Evolutionary conservation across 2,329 filamentous ascomycete species (phyloP).

Genomic region (Reticulascus tulasneorum): DNA sequence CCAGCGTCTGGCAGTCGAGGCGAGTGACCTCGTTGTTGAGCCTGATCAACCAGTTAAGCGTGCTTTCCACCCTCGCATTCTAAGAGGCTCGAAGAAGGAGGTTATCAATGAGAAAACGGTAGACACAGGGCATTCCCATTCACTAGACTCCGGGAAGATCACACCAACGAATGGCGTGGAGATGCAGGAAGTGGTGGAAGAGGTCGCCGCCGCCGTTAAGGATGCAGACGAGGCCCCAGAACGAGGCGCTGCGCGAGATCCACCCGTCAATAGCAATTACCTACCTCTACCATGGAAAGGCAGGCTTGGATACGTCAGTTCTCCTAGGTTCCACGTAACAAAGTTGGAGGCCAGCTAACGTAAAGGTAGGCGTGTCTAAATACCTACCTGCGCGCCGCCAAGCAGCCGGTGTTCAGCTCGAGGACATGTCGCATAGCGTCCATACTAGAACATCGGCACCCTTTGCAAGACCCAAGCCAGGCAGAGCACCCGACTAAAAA

Average conservation of each 20-base stretch:
- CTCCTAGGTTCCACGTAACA: not conserved
- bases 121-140: slow-evolving; percentile 6
- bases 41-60: not conserved
- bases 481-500: slow-evolving; percentile 84
- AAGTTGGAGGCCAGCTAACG: slow-evolving; percentile 1
- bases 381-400: slow-evolving; percentile 80
- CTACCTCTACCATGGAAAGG: slow-evolving; percentile 90
- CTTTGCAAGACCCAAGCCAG: slow-evolving; percentile 68
- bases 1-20: slow-evolving; percentile 44
- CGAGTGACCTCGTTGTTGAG: slow-evolving; percentile 26
- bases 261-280: slow-evolving; percentile 77
- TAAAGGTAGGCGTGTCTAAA: slow-evolving; percentile 71
- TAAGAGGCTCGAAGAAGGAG: slow-evolving; percentile 2
- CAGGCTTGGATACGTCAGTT: slow-evolving; percentile 75
- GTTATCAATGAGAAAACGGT: slow-evolving; percentile 3
- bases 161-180: slow-evolving; percentile 18
- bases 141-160: slow-evolving; percentile 13
- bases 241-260: slow-evolving; percentile 49
- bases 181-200: slow-evolving; percentile 16
- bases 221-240: slow-evolving; percentile 21
- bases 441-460: slow-evolving; percentile 84
- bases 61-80: not conserved
- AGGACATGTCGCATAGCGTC: slow-evolving; percentile 88
- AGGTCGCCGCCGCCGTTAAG: slow-evolving; percentile 12
- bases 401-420: slow-evolving; percentile 83